Evolutionary conservation across 2,329 filamentous ascomycete genomes (phyloP), one percentile per base, ranked within the genome.

Genomic region (Cladophialophora bantiana): DNA sequence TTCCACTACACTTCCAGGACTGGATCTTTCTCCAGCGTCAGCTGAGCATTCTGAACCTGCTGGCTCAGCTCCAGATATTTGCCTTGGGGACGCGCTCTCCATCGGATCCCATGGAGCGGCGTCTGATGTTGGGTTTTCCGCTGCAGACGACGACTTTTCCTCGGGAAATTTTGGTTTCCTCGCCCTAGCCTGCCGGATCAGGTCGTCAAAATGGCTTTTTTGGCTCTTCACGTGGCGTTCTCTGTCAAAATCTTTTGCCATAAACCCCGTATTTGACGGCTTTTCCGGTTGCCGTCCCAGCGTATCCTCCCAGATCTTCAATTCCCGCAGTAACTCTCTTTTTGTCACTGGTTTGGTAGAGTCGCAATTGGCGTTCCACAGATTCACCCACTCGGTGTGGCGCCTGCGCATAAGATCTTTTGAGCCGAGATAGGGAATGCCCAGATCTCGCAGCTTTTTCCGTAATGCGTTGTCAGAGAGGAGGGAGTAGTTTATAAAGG

Each of bases 351-450:
- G 93, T 1, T 83, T 82, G 40, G 86, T 86, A 1, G 94, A 90
- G 78, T 99, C 95, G 79, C 93, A 97, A 76, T 99, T 99, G 10
- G 96, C 92, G 77, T 99, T 99, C 90, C 93, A 97, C 18, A 99
- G 81, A 42, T 95, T 97, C 59, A 95, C 85, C 94, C 94, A 99
- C 78, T 99, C 95, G 31, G 87, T 92, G 74, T 98, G 94, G 18
- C 96, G 87, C 71, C 85, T 86, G 76, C 94, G 90, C 62, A 98
- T 82, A 1, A 94, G 83, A 54, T 84, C 81, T 54, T 90, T 90
- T 0, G 84, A 78, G 0, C 95, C 95, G 67, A 81, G 83, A 9
- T 84, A 85, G 0, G 92, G 89, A 64, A 98, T 89, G 0, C 94
- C 93, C 1, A 95, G 83, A 2, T 97, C 93, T 18, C 83, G 77